phyloP scores from a whole-genome alignment of 106 monocot genomes.

The Allium sativum region DNA sequence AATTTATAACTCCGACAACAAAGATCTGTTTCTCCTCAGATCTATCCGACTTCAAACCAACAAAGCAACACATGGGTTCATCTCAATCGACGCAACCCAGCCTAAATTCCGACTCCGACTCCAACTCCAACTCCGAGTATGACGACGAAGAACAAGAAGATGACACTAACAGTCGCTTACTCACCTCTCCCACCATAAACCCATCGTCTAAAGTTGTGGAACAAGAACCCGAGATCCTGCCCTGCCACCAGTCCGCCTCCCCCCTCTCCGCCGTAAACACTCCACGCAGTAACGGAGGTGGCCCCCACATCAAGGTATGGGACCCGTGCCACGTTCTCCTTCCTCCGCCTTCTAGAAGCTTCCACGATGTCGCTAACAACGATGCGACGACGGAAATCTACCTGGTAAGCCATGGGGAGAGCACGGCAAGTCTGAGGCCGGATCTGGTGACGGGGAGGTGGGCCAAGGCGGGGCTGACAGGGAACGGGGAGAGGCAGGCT shows the following conservation, averaged over 20 bases:
- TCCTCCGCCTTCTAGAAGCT: conserved; percentile 18
- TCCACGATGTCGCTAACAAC: neutral
- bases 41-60: neutral
- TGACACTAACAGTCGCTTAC: neutral
- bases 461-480: conserved; percentile 43
- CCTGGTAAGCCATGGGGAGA: conserved; percentile 51
- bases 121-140: no score
- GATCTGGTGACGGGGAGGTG: conserved; percentile 66
- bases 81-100: conserved; percentile 26
- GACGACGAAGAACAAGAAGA: conserved; percentile 14
- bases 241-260: conserved; percentile 78
- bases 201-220: conserved; percentile 42
- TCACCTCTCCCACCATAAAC: neutral
- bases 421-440: conserved; percentile 27
- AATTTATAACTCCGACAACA: no score
- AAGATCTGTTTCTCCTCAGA: neutral
- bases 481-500: conserved; percentile 61
- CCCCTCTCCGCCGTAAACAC: conserved; percentile 64
- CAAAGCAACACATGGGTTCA: conserved; percentile 28
- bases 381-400: conserved; percentile 23
- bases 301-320: conserved; percentile 51
- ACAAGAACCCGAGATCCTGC: conserved; percentile 86
- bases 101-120: conserved; percentile 6
- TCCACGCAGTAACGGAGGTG: conserved; percentile 18
- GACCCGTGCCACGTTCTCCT: conserved; percentile 71